A percentile compares a stretch with the other conserved stretches of the same genome.
Conservation (phyloP, 805 yeast genomes). For the Candida silvicultrix region DNA sequence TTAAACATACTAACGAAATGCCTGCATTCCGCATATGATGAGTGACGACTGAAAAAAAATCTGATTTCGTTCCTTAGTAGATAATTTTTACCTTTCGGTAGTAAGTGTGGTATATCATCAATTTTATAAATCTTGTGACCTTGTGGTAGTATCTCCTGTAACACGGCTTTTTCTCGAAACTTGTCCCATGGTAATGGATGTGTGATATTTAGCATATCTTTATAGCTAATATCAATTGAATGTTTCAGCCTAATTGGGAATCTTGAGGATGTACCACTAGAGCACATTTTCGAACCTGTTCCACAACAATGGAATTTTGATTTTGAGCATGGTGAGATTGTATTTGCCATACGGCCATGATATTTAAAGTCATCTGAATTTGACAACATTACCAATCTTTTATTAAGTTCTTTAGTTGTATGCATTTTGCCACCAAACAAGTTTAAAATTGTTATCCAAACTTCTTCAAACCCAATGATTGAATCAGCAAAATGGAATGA, state of each 20-base stretch:
- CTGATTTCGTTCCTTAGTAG: conserved; percentile 31
- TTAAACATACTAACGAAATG: conserved; percentile 28
- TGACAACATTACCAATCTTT: conserved; percentile 16
- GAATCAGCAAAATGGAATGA: conserved; percentile 34
- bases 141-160: conserved; percentile 6
- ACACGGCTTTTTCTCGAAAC: conserved; percentile 18
- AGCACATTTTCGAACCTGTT: conserved; percentile 1
- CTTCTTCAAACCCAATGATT: conserved; percentile 48
- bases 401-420: conserved; percentile 20
- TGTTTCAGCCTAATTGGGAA: conserved; percentile 28
- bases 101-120: conserved; percentile 22
- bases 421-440: conserved; percentile 24
- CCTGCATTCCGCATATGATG: conserved; percentile 36
- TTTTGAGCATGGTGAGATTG: neutral
- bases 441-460: conserved; percentile 34
- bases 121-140: conserved; percentile 21
- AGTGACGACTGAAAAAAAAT: conserved; percentile 39
- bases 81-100: conserved; percentile 21
- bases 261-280: neutral
- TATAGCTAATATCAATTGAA: conserved; percentile 28
- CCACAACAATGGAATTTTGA: conserved; percentile 15
- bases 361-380: neutral
- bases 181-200: conserved; percentile 4
- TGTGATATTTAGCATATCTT: conserved; percentile 3
- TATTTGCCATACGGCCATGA: neutral